Conservation (phyloP, 2,329 filamentous ascomycete species). For the Ophiostoma australiae region DNA sequence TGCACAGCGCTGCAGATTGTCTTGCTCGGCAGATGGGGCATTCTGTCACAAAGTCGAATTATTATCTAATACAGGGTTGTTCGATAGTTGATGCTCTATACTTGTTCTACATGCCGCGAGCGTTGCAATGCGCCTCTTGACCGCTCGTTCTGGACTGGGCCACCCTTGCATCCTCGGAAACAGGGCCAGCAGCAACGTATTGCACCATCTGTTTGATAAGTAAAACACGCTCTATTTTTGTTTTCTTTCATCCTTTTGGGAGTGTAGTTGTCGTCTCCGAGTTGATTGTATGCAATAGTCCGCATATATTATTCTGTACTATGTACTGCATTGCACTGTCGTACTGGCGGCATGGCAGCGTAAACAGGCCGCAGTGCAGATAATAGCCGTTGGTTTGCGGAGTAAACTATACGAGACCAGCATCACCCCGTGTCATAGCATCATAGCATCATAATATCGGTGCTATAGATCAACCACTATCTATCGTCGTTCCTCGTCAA, state of each 20-base stretch:
- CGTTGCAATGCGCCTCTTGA: slow-evolving; percentile 12
- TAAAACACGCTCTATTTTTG: not conserved
- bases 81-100: not conserved
- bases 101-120: slow-evolving; percentile 5
- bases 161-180: slow-evolving; percentile 12
- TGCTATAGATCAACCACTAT: not conserved
- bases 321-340: not conserved
- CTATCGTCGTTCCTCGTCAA: not conserved
- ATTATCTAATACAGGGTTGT: not conserved
- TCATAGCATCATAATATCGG: not conserved
- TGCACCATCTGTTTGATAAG: not conserved
- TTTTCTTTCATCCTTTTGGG: not conserved
- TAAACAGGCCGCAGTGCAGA: not conserved
- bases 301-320: not conserved
- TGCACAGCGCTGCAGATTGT: not conserved
- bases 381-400: not conserved
- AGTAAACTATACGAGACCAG: slow-evolving; percentile 1
- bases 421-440: not conserved
- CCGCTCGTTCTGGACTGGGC: slow-evolving; percentile 11
- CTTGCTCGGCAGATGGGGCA: not conserved
- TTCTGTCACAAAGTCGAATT: not conserved
- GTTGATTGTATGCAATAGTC: not conserved
- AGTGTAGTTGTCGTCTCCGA: not conserved
- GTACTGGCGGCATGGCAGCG: not conserved
- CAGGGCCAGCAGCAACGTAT: not conserved